Conservation (phyloP, 1,139 yeast genomes). For the Yamadazyma mexicana region DNA sequence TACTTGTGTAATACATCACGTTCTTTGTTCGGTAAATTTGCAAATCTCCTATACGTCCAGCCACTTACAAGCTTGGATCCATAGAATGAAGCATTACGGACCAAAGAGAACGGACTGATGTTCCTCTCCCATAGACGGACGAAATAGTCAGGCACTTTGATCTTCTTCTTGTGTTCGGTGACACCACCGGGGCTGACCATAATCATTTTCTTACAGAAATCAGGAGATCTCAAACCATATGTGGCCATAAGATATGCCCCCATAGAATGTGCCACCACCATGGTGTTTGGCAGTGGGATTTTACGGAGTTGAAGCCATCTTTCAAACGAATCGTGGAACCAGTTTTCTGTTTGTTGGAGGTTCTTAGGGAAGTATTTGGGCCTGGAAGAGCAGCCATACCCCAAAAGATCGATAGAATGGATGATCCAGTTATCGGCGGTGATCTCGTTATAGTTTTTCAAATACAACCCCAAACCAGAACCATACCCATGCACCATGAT, state of each 20-base stretch:
- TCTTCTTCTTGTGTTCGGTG: slow-evolving; percentile 41
- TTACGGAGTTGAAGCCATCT: slow-evolving; percentile 44
- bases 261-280: slow-evolving; percentile 62
- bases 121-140: slow-evolving; percentile 66
- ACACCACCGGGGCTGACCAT: slow-evolving; percentile 71
- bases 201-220: slow-evolving; percentile 45
- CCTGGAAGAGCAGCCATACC: slow-evolving; percentile 74
- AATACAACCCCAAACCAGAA: slow-evolving; percentile 70
- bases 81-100: slow-evolving; percentile 61
- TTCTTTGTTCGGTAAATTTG: slow-evolving; percentile 44
- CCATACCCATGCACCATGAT: slow-evolving; percentile 78
- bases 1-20: slow-evolving; percentile 56
- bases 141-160: slow-evolving; percentile 62
- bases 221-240: slow-evolving; percentile 46
- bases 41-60: slow-evolving; percentile 72
- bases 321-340: slow-evolving; percentile 54
- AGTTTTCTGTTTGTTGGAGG: slow-evolving; percentile 42
- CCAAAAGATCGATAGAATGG: slow-evolving; percentile 73
- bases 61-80: slow-evolving; percentile 75
- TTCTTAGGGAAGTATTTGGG: slow-evolving; percentile 37
- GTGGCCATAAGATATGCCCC: slow-evolving; percentile 58
- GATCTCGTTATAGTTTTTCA: slow-evolving; percentile 59
- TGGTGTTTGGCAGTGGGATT: slow-evolving; percentile 29
- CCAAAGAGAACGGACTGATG: slow-evolving; percentile 68
- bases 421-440: slow-evolving; percentile 51